Evolutionary conservation across 2,329 filamentous ascomycete species (phyloP), one percentile per base, ranked within the genome.

Genomic region (Phoma herbarum): DNA sequence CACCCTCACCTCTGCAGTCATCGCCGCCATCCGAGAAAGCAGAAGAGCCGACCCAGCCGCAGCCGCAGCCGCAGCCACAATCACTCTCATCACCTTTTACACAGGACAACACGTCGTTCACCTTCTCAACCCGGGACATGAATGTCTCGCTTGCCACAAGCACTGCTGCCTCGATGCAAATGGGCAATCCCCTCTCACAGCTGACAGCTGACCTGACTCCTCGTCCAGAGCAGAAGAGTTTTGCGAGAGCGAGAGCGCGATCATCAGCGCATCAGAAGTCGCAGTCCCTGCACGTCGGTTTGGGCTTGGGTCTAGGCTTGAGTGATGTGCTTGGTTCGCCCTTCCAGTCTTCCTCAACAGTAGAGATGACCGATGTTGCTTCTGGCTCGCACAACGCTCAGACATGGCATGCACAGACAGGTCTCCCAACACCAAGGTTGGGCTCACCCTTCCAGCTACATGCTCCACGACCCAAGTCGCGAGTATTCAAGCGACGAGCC

Each of bases 401-500:
- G 54, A 76, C 75, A 1, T 75, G 74, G 73, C 74, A 76, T 57
- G 69, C 71, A 22, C 66, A 65, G 18, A 61, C 63, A 20, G 64
- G 51, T 23, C 48, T 65, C 6, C 67, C 71, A 3, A 56, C 63
- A 28, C 62, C 72, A 33, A 62, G 72, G 16, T 69, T 83, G 12
- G 80, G 78, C 35, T 85, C 86, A 3, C 85, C 86, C 16, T 80
- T 86, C 42, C 83, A 84, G 59, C 76, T 87, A 59, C 83, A 86
- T 56, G 77, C 81, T 9, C 81, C 81, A 9, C 77, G 79, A 20
- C 80, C 84, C 4, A 79, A 83, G 28, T 79, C 82, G 9, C 83
- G 82, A 46, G 80, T 81, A 2, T 81, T 85, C 66, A 86, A 88
- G 71, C 83, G 86, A 57, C 84, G 86, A 54, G 85, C 86, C 59